phyloP scores from a whole-genome alignment of 768 basidiomycete species.

The Scleroderma citrinum region DNA sequence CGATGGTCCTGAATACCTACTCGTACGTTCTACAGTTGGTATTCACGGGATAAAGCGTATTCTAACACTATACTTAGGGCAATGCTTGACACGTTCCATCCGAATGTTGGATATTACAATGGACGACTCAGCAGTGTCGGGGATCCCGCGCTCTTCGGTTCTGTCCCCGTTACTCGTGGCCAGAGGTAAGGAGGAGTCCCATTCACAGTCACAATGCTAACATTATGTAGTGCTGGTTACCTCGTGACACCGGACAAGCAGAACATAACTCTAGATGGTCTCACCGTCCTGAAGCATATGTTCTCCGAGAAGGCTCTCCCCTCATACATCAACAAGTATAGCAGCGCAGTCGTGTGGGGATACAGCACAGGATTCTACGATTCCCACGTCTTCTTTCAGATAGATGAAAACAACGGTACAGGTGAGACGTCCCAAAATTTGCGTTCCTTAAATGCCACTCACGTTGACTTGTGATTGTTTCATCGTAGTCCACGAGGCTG shows the following conservation, averaged over 20 bases:
- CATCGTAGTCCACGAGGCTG: slow-evolving; percentile 9
- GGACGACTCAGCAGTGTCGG: slow-evolving; percentile 7
- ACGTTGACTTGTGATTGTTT: background rate
- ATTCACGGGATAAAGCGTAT: background rate
- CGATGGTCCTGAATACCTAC: slow-evolving; percentile 6
- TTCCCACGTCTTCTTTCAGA: slow-evolving; percentile 10
- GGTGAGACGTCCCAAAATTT: slow-evolving; percentile 5
- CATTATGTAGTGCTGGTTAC: slow-evolving; percentile 1
- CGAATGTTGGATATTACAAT: slow-evolving; percentile 10
- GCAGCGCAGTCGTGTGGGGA: slow-evolving; percentile 6
- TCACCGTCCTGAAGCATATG: slow-evolving; percentile 8
- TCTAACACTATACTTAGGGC: background rate
- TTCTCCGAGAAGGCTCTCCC: slow-evolving; percentile 8
- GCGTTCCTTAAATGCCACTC: too few species aligned
- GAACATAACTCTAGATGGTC: slow-evolving; percentile 4
- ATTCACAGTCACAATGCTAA: background rate
- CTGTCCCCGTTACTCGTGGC: slow-evolving; percentile 10
- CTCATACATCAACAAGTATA: slow-evolving; percentile 4
- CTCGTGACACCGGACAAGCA: background rate
- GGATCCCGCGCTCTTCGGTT: slow-evolving; percentile 7
- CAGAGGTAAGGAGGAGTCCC: slow-evolving; percentile 5
- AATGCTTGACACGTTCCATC: slow-evolving; percentile 9
- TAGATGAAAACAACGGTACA: slow-evolving; percentile 6
- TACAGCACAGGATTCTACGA: slow-evolving; percentile 10
- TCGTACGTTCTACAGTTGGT: background rate